Evolutionary conservation across 2,329 filamentous ascomycete species (phyloP).

Genomic region (Aspergillus tubingensis): DNA sequence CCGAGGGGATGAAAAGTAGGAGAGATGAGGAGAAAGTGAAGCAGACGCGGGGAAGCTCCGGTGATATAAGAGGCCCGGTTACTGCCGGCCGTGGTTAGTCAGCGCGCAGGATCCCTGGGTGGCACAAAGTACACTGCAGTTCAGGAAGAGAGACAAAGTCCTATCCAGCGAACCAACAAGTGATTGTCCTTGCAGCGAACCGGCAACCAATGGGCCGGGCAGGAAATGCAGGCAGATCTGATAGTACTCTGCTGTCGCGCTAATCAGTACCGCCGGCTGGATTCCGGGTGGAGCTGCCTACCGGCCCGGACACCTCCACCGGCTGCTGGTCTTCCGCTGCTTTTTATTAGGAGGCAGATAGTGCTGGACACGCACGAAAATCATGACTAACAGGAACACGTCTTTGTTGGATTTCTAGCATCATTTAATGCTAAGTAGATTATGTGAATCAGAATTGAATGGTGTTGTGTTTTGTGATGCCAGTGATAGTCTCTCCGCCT

Average conservation of each 20-base stretch:
- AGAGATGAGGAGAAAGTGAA: conserved; percentile 11
- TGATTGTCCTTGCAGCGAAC: background rate
- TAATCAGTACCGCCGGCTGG: background rate
- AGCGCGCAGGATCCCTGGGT: background rate
- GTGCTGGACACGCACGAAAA: background rate
- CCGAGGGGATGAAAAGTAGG: conserved; percentile 7
- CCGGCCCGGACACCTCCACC: background rate
- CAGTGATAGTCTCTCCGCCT: background rate
- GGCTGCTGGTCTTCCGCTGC: background rate
- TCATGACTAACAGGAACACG: background rate
- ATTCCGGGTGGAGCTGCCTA: background rate
- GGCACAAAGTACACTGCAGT: background rate
- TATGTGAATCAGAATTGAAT: too few species aligned
- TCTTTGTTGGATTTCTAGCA: background rate
- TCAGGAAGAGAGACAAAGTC: background rate
- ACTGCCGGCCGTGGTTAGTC: conserved; percentile 11
- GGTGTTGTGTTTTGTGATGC: background rate
- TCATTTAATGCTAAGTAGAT: too few species aligned
- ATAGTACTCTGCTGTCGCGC: background rate
- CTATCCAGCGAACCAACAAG: background rate
- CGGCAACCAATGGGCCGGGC: background rate
- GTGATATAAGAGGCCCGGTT: conserved; percentile 16
- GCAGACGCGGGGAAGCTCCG: conserved; percentile 30
- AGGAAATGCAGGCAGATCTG: too few species aligned
- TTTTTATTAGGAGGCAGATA: background rate